Conservation (phyloP, 768 basidiomycete species). For the Amanita rubescens region DNA sequence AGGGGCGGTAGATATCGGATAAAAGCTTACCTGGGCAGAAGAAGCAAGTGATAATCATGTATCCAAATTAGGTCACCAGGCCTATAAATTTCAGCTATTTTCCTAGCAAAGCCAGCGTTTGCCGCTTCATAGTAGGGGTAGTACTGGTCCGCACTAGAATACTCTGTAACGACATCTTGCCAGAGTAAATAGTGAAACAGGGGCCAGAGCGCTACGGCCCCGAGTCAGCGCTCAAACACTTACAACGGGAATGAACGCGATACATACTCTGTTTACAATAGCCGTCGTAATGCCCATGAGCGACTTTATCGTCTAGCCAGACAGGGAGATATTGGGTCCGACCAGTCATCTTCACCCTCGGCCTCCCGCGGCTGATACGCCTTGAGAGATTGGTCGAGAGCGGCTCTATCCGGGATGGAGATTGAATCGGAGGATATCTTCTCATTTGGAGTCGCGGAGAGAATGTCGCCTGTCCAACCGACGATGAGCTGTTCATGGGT, state of each 20-base stretch:
- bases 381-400: conserved; percentile 58
- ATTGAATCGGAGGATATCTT: conserved; percentile 46
- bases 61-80: conserved; percentile 94
- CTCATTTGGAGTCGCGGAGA: conserved; percentile 37
- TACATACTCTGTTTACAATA: conserved; percentile 93
- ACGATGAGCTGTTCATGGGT: conserved; percentile 89
- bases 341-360: conserved; percentile 41
- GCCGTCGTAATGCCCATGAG: conserved; percentile 92
- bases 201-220: conserved; percentile 81
- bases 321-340: conserved; percentile 80
- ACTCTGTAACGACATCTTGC: conserved; percentile 91
- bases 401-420: conserved; percentile 51
- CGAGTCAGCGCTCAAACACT: neutral
- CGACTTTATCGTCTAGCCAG: conserved; percentile 84
- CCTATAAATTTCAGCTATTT: conserved; percentile 66
- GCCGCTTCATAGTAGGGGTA: conserved; percentile 79
- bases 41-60: conserved; percentile 93
- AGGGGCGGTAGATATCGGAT: neutral
- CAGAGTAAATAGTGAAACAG: conserved; percentile 97
- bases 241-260: conserved; percentile 15
- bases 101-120: conserved; percentile 75
- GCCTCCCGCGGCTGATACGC: conserved; percentile 55
- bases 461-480: conserved; percentile 91
- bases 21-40: conserved; percentile 56
- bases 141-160: conserved; percentile 75